Base-by-base conservation (phyloP, 768 basidiomycete species). In the Melanogaster broomeanus region DNA sequence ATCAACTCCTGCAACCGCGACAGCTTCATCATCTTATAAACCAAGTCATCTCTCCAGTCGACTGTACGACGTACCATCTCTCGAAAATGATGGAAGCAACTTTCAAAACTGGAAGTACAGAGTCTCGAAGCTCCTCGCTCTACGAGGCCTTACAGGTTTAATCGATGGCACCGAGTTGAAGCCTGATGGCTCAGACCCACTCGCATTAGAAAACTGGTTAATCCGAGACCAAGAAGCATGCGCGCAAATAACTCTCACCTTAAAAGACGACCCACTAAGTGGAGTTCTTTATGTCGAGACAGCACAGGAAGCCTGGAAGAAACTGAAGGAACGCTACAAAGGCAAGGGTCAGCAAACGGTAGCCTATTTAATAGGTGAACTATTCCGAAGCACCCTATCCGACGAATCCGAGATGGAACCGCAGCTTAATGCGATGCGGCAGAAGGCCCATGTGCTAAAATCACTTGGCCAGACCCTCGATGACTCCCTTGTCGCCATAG, bases 241-340 rank as follows among this genome's bases (percentile, higher is more conserved):
- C 3, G 59, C 57, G 7, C 61, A 67, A 39, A 58, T 65, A 16
- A 52, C 43, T 8, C 61, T 65, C 16, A 65, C 63, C 7, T 45
- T 64, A 15, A 56, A 56, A 28, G 63, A 65, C 22, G 55, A 61
- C 28, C 61, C 63, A 0, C 49, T 65, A 1, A 59, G 45, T 42
- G 43, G 58, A 18, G 60, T 67, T 13, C 39, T 63, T 18, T 46
- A 58, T 44, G 24, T 45, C 2, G 40, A 3, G 12, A 38, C 45
- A 9, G 54, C 61, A 12, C 49, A 43, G 27, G 58, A 58, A 21
- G 52, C 44, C n/a, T 64, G 61, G 63, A 55, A 51, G 3, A 59
- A 60, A 48, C 49, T 64, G 1, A 24, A 31, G 18, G 33, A 45
- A 22, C 42, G 39, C 2, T 66, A 63, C 45, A 52, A 67, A 42